Conservation (phyloP, 2,329 filamentous ascomycete species). For the Pseudonectria buxi region DNA sequence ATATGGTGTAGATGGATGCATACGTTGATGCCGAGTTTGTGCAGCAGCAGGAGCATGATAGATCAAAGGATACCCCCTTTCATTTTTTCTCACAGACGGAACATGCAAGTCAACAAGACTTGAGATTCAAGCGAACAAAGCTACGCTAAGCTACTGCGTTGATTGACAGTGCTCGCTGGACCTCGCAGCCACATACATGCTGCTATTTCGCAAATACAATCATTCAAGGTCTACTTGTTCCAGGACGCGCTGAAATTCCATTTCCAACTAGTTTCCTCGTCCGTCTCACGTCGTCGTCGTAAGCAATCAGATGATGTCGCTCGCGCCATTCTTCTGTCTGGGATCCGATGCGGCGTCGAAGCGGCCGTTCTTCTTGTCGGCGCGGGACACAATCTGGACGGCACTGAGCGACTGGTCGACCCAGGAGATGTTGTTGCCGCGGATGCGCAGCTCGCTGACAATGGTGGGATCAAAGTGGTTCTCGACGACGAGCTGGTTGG, state of each 20-base stretch:
- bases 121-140: too few relatives aligned
- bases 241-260: too few relatives aligned
- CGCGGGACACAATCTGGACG: conserved; percentile 57
- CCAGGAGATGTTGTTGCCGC: conserved; percentile 68
- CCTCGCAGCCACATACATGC: too few relatives aligned
- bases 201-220: conserved; percentile 21
- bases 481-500: conserved; percentile 63
- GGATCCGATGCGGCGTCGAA: conserved; percentile 77
- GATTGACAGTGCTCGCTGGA: too few relatives aligned
- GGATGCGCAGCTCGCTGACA: conserved; percentile 52
- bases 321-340: conserved; percentile 64
- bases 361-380: conserved; percentile 51
- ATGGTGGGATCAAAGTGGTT: conserved; percentile 59
- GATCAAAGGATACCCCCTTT: conserved; percentile 32
- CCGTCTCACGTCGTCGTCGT: too few relatives aligned
- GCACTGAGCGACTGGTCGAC: conserved; percentile 56
- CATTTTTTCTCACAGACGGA: conserved; percentile 7
- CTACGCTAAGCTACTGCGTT: too few relatives aligned
- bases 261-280: too few relatives aligned
- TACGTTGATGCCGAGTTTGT: too few relatives aligned
- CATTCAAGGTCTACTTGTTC: too few relatives aligned
- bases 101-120: too few relatives aligned
- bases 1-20: conserved; percentile 1
- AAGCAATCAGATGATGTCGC: conserved; percentile 36
- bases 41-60: conserved; percentile 23